Percentiles rank a stretch among this genome's conserved stretches.
phyloP scores from a whole-genome alignment of 306 rosid genomes.

The Cucurbita argyrosperma region DNA sequence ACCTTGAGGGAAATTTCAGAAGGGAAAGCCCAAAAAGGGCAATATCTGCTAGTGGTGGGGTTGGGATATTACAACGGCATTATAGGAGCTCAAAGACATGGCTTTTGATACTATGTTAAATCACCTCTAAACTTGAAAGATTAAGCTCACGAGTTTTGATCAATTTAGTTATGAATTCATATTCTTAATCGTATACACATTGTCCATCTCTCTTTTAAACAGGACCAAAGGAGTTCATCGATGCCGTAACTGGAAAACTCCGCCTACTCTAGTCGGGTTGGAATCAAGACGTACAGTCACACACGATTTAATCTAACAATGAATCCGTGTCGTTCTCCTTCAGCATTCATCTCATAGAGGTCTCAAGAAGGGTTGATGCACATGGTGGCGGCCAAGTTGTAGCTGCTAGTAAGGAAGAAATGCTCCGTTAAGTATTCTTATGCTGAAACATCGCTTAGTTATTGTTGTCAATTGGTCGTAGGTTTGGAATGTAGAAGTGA shows the following conservation, averaged over 20 bases:
- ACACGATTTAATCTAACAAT: not conserved
- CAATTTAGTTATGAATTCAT: not conserved
- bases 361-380: not conserved
- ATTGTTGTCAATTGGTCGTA: not conserved
- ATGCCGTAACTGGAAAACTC: conserved; percentile 63
- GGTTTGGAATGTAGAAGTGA: not conserved
- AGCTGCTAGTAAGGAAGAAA: not conserved
- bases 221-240: conserved; percentile 58
- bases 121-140: too few relatives aligned
- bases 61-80: not conserved
- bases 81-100: not conserved
- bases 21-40: too few relatives aligned
- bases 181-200: not conserved
- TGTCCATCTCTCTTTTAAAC: conserved; percentile 9
- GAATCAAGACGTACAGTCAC: not conserved
- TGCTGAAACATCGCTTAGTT: not conserved
- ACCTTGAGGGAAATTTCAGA: too few relatives aligned
- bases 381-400: not conserved
- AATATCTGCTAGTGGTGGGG: too few relatives aligned
- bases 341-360: not conserved
- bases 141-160: too few relatives aligned
- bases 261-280: conserved; percentile 38
- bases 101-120: too few relatives aligned
- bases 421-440: not conserved
- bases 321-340: not conserved